phyloP scores from a whole-genome alignment of 2,329 filamentous ascomycete genomes.

The Pseudocercospora musae region DNA sequence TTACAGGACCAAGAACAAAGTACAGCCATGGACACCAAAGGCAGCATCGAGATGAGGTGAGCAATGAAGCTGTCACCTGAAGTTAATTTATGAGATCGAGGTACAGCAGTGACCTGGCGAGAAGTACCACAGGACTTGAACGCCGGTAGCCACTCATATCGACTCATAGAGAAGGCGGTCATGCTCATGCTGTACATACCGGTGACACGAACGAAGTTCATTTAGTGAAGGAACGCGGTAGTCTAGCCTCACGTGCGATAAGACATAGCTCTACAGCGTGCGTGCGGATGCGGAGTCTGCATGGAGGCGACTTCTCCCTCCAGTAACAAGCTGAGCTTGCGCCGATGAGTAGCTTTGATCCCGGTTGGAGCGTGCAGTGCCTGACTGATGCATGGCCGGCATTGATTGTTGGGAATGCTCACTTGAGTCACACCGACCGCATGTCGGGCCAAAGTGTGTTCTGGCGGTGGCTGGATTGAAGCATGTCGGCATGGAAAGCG shows the following conservation, averaged over 20 bases:
- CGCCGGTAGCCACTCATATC: background rate
- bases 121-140: background rate
- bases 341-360: background rate
- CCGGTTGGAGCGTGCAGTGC: background rate
- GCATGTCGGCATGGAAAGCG: background rate
- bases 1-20: slow-evolving; percentile 48
- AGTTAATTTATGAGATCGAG: background rate
- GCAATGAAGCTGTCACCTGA: background rate
- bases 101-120: background rate
- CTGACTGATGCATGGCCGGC: background rate
- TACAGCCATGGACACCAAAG: slow-evolving; percentile 48
- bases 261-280: background rate
- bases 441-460: background rate
- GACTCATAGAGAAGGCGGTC: background rate
- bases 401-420: background rate
- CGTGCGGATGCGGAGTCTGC: background rate
- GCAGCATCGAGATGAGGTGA: slow-evolving; percentile 39
- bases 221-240: background rate
- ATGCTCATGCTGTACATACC: background rate
- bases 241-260: background rate
- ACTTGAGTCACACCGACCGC: background rate
- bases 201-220: background rate
- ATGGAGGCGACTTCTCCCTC: background rate
- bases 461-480: background rate
- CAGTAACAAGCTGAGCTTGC: background rate